Base-by-base conservation (phyloP, 1,284 basidiomycete species). In the Papiliotrema fonsecae region DNA sequence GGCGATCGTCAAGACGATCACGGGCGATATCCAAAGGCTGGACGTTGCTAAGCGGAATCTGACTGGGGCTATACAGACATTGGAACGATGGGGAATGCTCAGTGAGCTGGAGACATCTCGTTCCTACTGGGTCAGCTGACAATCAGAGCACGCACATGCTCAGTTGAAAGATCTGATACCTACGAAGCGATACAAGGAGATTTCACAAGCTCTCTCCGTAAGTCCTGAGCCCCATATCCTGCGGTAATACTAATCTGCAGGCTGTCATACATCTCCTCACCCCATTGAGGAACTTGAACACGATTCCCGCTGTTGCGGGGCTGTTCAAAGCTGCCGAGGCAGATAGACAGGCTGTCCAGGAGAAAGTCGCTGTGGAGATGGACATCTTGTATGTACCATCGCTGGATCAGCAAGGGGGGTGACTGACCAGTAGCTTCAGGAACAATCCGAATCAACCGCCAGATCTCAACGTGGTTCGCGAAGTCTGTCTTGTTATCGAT, bases 21-120 rank as follows among this genome's bases (percentile, higher is more conserved):
- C 96, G 5, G 86, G 89, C 58, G 96, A 99, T 70, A 97, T 99
- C 49, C 91, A 97, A 68, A 83, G 87, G 6, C 79, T 99, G 28
- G 96, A 98, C 69, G 77, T 88, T 28, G 93, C 92, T 27, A 98
- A 99, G 79, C 86, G 85, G 74, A 97, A 98, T 66, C 79, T 94
- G 40, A 85, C 87, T 22, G 76, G 82, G 22, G 90, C 88, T 61
- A 92, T 98, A 82, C 93, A 88, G 4, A 87, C 85, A 2, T 75
- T 97, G 56, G 93, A 91, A 72, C 77, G 91, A 38, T 79, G 97
- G 62, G 90, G 92, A 68, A 96, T 96, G 89, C 79, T 98, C 18
- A 87, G 92, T 93, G 61, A 35, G 81, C 74, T n/a, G 6, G 21
- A 26, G n/a, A 28, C 22, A 22, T 47, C 13, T 34, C 28, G 34